A percentile compares a stretch with the other conserved stretches of the same genome.
phyloP scores from a whole-genome alignment of 345 rosid genomes.

The Citrus inodora region DNA sequence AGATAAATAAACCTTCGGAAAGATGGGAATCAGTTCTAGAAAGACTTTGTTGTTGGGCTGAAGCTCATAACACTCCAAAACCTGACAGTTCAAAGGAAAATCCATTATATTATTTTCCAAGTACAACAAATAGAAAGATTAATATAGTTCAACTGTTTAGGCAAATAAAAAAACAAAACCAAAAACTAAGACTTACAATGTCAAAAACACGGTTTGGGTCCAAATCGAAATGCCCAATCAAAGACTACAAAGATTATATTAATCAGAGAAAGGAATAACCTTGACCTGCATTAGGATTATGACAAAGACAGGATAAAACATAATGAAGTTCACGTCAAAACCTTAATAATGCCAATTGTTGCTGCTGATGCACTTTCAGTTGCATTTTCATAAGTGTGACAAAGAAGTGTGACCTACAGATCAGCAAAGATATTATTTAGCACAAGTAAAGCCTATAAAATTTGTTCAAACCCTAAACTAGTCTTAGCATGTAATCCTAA shows the following conservation, averaged over 20 bases:
- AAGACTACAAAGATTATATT: slow-evolving; percentile 60
- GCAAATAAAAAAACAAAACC: neutral
- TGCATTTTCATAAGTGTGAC: slow-evolving; percentile 70
- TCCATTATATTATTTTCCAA: slow-evolving; percentile 16
- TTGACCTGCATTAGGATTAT: neutral
- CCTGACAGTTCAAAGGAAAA: slow-evolving; percentile 43
- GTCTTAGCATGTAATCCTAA: neutral
- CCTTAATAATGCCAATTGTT: slow-evolving; percentile 94
- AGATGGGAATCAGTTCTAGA: slow-evolving; percentile 85
- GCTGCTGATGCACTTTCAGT: slow-evolving; percentile 61
- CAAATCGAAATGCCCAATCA: slow-evolving; percentile 98
- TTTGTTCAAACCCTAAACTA: neutral
- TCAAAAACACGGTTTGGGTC: slow-evolving; percentile 99
- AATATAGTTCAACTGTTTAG: slow-evolving; percentile 3
- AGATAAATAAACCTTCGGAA: slow-evolving; percentile 71
- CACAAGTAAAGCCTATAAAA: neutral
- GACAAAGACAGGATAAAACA: neutral
- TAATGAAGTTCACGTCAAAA: slow-evolving; percentile 24
- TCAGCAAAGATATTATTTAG: slow-evolving; percentile 4
- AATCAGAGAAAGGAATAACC: slow-evolving; percentile 21
- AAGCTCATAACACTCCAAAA: slow-evolving; percentile 93
- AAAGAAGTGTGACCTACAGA: slow-evolving; percentile 83
- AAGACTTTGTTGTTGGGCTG: slow-evolving; percentile 69
- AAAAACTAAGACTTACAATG: slow-evolving; percentile 61
- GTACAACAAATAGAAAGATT: slow-evolving; percentile 11